Evolutionary conservation across 2,329 filamentous ascomycete species (phyloP), one percentile per base, ranked within the genome.

Genomic region (Chaetomium sp.): DNA sequence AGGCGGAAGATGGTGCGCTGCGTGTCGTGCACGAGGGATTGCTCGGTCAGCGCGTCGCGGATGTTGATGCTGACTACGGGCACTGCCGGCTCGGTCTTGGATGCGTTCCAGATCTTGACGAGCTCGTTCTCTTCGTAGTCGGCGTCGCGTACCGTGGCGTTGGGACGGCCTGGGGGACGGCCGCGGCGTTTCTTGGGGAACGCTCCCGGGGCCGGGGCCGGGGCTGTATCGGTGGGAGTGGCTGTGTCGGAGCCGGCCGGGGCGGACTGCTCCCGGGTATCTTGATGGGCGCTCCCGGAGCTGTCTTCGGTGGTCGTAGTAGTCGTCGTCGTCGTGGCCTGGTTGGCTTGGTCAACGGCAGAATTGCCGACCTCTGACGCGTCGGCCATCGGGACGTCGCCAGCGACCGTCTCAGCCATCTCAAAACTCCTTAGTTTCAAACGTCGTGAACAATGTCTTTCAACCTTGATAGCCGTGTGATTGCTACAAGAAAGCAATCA

Each of bases 151-250:
- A 65, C 63, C 6, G 61, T 64, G 36, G 53, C 58, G 48, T 67
- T 67, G 11, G 65, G 65, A 2, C 65, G 60, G 12, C 65, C 65
- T 1, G 65, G 65, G 1, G 65, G 65, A 6, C 65, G 62, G 11
- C 65, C 65, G 2, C 65, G 63, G 33, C 65, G 61, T 41, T 62
- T 62, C 51, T 61, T 62, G 27, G 63, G 61, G 40, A 66, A 66
- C 6, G 61, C 51, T 3, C 54, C 42, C 3, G 63, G 62, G 14
- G 60, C 44, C 2, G 55, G 50, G 8, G 52, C 48, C 12, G 48
- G 14, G 6, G 36, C 33, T 19, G 19, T 19, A 12, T 42, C 19
- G 0, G 40, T 5, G 32, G 51, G 27, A n/a, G 50, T 19, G 14
- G 48, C 7, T 9, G 35, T 32, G 34, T 47, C 10, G 11, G 44